Evolutionary conservation across 768 basidiomycete species (phyloP), one percentile per base, ranked within the genome.

Genomic region (Tricholoma saponaceum): DNA sequence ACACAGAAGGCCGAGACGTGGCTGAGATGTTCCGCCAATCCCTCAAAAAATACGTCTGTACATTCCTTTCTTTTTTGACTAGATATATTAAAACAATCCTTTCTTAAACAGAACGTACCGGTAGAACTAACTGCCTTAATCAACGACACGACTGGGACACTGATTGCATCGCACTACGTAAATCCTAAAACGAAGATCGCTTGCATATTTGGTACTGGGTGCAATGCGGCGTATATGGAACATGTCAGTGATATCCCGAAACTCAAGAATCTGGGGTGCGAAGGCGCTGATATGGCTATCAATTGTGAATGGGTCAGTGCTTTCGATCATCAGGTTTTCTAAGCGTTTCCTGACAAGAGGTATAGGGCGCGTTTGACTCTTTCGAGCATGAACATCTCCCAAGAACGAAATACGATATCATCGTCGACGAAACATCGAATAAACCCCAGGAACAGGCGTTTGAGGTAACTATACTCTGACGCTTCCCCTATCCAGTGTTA

Each of bases 141-240:
- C 72, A 98, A 98, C 69, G 97, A 99, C 73, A 98, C 97, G 0
- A 99, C 97, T 3, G 97, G 97, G 25, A 96, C 96, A 2, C 83
- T 99, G 25, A 95, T 99, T 65, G 97, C 97, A 9, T 97, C 95
- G 1, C 87, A 91, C 74, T 99, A 99, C 64, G 95, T 98, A 61
- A 92, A 92, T 69, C 89, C 93, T 0, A 77, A 69, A 64, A 95
- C 96, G 37, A 91, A 90, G 69, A 95, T 98, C 64, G 97, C 93
- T 1, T 89, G 90, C 67, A 98, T 99, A 66, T 96, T 98, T 66
- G 97, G 97, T 37, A 99, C 97, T 6, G 97, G 97, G 0, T 98
- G 95, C 70, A 98, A 98, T 69, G 96, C 96, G 0, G 96, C 96
- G 5, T 98, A 98, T 68, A 95, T 97, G 92, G 96, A 99, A 69